Conservation (phyloP, 2,329 filamentous ascomycete species). For the Leptodontidium sp. region DNA sequence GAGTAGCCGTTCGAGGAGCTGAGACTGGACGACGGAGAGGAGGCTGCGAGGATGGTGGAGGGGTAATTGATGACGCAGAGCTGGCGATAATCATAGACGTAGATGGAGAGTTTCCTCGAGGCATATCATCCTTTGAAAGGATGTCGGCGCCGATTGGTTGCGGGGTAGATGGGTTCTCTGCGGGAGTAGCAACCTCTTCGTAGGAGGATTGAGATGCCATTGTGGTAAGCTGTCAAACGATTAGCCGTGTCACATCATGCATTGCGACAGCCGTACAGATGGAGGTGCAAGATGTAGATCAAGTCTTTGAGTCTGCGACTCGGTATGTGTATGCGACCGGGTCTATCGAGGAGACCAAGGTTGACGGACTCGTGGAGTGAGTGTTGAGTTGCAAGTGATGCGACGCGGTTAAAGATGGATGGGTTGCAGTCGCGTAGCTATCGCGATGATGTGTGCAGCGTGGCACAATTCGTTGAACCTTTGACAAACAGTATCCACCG, state of each 20-base stretch:
- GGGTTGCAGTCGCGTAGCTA: constrained; percentile 20
- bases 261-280: constrained; percentile 13
- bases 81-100: constrained; percentile 39
- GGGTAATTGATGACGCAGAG: constrained; percentile 62
- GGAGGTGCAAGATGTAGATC: not conserved
- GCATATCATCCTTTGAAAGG: constrained; percentile 32
- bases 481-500: constrained; percentile 15
- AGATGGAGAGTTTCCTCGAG: constrained; percentile 29
- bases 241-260: constrained; percentile 5
- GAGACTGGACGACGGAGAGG: constrained; percentile 27
- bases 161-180: constrained; percentile 38
- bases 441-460: constrained; percentile 16
- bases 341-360: not conserved
- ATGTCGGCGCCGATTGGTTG: constrained; percentile 34
- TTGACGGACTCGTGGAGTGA: not conserved
- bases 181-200: constrained; percentile 37
- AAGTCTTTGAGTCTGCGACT: not conserved
- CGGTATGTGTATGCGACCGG: not conserved
- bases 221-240: constrained; percentile 7
- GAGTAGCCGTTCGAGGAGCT: constrained; percentile 31
- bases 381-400: not conserved
- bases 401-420: constrained; percentile 11
- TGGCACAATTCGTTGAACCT: not conserved
- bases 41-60: constrained; percentile 68
- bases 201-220: constrained; percentile 43